Base-by-base conservation (phyloP, 1,139 yeast species). In the Arxiozyma bovina region DNA sequence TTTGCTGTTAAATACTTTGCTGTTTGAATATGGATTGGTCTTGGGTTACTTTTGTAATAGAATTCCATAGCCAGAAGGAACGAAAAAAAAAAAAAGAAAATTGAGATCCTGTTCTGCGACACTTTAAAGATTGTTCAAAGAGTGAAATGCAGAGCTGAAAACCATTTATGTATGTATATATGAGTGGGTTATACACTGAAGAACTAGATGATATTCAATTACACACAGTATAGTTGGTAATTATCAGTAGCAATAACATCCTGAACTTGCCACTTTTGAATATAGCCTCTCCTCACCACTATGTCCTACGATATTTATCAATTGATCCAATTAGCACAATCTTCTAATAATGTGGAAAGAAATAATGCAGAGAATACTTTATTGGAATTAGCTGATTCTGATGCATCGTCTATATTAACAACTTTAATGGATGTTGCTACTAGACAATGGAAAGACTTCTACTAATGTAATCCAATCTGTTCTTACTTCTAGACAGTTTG, bases 401-500 rank as follows among this genome's bases (percentile, higher is more conserved):
- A 73, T 55, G 74, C 77, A 1, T 64, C 73, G 1, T 47, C 53
- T 0, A 59, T 69, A 1, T 67, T 72, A 15, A 48, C 56, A 5
- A 56, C 66, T 1, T 61, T 74, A 34, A 60, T 67, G 9, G 50
- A 58, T 15, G 57, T 71, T 4, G 71, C 73, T 4, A 34, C n/a
- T 34, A 34, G n/a, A 34, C 40, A 34, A 34, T 15, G 40, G n/a
- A 23, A 59, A 9, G 51, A 62, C 40, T 18, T 49, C 1, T 42
- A 53, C 1, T n/a, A 50, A 21, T 6, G 42, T 4, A 3, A n/a
- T 12, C n/a, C 40, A 34, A 34, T 34, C 40, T 34, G 6, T 15
- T 6, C 40, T 34, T 34, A 34, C 70, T 0, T 54, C 63, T 12
- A 74, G 84, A 59, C 96, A 89, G 67, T 76, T 90, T 42, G 80